These are phyloP conservation scores for Fusarium aywerte DNA, from an alignment of 2,329 filamentous ascomycete genomes.

Conservation along the genomic window DNA sequence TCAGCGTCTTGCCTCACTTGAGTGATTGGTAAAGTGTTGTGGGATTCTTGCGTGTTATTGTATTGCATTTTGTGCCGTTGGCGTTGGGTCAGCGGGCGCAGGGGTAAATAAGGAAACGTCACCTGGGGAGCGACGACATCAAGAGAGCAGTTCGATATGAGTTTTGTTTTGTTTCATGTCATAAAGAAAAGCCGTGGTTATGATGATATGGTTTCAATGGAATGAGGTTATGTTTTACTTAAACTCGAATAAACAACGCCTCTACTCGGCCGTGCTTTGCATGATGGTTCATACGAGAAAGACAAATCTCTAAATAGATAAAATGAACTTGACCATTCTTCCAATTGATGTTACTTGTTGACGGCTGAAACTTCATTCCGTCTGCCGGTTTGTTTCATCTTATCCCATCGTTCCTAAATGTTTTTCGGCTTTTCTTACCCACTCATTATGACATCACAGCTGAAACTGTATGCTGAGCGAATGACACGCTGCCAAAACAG, in stretches of 20 bases:
- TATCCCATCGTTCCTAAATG: too few species aligned
- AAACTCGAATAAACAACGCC: too few species aligned
- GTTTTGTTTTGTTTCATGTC: neutral
- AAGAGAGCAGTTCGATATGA: slow-evolving; percentile 30
- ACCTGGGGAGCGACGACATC: slow-evolving; percentile 14
- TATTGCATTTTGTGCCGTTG: slow-evolving; percentile 42
- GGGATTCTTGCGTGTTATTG: slow-evolving; percentile 38
- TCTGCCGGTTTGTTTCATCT: too few species aligned
- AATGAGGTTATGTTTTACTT: neutral
- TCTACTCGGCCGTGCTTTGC: slow-evolving; percentile 8
- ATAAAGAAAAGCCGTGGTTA: slow-evolving; percentile 5
- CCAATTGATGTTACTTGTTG: neutral
- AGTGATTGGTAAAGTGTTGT: slow-evolving; percentile 31
- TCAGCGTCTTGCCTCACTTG: slow-evolving; percentile 53
- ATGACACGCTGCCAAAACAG: slow-evolving; percentile 28
- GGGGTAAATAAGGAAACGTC: slow-evolving; percentile 26
- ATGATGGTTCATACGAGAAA: neutral
- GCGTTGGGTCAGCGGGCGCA: slow-evolving; percentile 44
- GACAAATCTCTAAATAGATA: too few species aligned
- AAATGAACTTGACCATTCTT: neutral
- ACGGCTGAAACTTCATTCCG: too few species aligned
- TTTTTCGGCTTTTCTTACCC: neutral
- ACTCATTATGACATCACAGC: slow-evolving; percentile 36
- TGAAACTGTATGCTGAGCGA: slow-evolving; percentile 15
- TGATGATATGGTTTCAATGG: neutral